Percentiles rank a stretch among this genome's conserved stretches.
Evolutionary conservation across 805 yeast species (phyloP).

Genomic region (Candida tallmaniae): DNA sequence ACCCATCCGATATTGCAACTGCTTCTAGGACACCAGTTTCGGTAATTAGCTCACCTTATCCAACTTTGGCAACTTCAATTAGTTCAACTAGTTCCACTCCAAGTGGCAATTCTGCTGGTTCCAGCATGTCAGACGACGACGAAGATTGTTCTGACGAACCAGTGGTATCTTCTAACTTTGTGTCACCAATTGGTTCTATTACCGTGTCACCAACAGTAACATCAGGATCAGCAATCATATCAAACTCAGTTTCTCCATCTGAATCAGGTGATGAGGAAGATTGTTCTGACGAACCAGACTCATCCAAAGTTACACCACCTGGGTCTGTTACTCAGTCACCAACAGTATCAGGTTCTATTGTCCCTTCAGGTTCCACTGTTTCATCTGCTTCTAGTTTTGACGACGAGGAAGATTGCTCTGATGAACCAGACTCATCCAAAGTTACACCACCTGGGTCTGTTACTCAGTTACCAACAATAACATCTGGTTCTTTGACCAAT

Average conservation of each 20-base stretch:
- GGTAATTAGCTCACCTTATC: no score
- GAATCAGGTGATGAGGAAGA: conserved; percentile 15
- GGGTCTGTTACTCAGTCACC: neutral
- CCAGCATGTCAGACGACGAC: conserved; percentile 11
- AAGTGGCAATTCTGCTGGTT: conserved; percentile 1
- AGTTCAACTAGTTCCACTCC: neutral
- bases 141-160: conserved; percentile 15
- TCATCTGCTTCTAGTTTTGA: neutral
- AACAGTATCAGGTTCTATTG: neutral
- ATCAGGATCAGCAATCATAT: no score
- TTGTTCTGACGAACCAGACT: conserved; percentile 4
- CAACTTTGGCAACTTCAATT: no score
- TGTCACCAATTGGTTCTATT: neutral
- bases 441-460: neutral
- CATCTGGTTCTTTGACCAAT: no score
- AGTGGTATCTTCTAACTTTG: neutral
- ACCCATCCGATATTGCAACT: conserved; percentile 7
- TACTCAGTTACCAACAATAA: neutral
- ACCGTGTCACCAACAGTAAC: no score
- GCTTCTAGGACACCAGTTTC: no score
- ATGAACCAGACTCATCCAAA: conserved; percentile 1
- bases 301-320: neutral
- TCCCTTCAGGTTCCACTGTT: neutral
- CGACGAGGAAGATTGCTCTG: conserved; percentile 8
- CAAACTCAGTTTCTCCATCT: neutral